Evolutionary conservation across 345 rosid genomes (phyloP).

Genomic region (Moringa oleifera): DNA sequence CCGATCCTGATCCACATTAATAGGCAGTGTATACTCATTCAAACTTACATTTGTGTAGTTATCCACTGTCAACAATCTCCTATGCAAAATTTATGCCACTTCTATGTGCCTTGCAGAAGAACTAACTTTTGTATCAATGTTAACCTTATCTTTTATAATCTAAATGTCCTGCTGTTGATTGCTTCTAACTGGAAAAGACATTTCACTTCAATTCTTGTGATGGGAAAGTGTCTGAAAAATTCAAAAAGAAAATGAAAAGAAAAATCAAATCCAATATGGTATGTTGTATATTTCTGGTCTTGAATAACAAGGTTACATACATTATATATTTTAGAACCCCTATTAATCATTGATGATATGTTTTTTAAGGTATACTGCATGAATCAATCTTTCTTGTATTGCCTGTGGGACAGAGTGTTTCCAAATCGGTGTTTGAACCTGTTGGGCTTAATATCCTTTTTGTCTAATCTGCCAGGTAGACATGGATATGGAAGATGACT

Average conservation of each 20-base stretch:
- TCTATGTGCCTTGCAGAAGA: neutral
- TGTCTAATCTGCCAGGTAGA: constrained; percentile 53
- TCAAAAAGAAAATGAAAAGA: no score
- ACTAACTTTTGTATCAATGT: no score
- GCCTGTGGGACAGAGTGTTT: neutral
- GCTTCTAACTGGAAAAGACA: neutral
- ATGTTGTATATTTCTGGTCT: neutral
- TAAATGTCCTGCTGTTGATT: neutral
- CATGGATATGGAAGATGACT: constrained; percentile 91
- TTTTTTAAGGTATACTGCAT: neutral
- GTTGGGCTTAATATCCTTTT: neutral
- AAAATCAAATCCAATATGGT: neutral
- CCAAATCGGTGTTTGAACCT: neutral
- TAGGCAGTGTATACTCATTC: no score
- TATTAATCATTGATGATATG: neutral
- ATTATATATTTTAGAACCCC: neutral
- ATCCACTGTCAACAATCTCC: neutral
- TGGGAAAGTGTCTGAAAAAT: neutral
- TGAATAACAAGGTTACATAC: neutral
- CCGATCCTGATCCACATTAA: no score
- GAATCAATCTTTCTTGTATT: no score
- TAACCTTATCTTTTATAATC: no score
- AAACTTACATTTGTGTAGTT: neutral
- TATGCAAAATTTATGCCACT: neutral
- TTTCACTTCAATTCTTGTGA: neutral